A percentile compares a stretch with the other conserved stretches of the same genome.
Conservation (phyloP, 2,329 filamentous ascomycete species). For the Cladosporium austrohemisphaericum region DNA sequence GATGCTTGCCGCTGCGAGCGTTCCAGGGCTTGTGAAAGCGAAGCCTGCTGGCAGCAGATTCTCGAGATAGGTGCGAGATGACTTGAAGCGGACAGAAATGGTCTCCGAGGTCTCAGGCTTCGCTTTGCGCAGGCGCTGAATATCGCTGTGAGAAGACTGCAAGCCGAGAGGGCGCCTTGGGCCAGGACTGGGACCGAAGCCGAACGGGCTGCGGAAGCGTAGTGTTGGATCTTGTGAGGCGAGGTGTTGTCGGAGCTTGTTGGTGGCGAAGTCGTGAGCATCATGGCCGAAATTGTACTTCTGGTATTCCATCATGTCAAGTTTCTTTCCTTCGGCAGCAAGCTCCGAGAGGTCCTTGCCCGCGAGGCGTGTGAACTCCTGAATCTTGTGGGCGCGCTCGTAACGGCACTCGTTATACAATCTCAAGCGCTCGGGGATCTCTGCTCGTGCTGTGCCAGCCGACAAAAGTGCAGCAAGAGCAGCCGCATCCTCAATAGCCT, state of each 20-base stretch:
- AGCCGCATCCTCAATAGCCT: conserved; percentile 65
- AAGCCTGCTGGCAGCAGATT: conserved; percentile 39
- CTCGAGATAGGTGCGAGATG: conserved; percentile 39
- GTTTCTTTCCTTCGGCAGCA: conserved; percentile 17
- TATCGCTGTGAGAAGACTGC: conserved; percentile 11
- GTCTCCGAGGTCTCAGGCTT: conserved; percentile 34
- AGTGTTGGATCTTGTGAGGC: conserved; percentile 40
- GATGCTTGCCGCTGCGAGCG: conserved; percentile 38
- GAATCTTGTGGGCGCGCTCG: conserved; percentile 55
- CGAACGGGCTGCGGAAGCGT: conserved; percentile 41
- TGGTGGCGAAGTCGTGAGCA: conserved; percentile 45
- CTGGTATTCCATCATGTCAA: conserved; percentile 26
- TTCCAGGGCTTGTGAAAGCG: conserved; percentile 37
- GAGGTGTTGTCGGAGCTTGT: conserved; percentile 49
- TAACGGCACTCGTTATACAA: conserved; percentile 57
- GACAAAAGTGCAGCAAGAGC: conserved; percentile 57
- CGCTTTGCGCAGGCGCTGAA: conserved; percentile 8
- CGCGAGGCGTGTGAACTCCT: conserved; percentile 53
- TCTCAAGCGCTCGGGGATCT: conserved; percentile 54
- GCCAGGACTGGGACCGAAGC: conserved; percentile 39
- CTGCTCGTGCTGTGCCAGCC: conserved; percentile 38
- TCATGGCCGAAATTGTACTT: conserved; percentile 33
- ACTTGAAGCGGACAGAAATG: conserved; percentile 40
- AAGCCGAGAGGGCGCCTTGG: conserved; percentile 4
- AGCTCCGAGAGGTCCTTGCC: conserved; percentile 36